A percentile compares a stretch with the other conserved stretches of the same genome.
phyloP scores from a whole-genome alignment of 2,329 filamentous ascomycete species.

The Rhexocercosporidium sp. region DNA sequence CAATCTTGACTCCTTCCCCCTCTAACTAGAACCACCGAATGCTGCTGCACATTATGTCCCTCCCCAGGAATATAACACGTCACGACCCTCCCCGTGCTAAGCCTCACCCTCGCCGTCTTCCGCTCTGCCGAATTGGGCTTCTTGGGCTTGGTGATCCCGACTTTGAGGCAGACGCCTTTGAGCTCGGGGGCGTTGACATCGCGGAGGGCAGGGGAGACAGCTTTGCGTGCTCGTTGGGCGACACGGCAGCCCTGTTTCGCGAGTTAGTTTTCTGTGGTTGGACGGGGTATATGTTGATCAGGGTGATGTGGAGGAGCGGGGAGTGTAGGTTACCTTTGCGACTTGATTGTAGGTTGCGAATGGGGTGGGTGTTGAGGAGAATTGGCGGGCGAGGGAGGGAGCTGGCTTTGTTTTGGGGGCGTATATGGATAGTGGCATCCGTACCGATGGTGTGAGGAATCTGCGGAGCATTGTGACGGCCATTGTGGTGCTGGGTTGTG shows the following conservation, averaged over 20 bases:
- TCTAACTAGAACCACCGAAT: conserved; percentile 94
- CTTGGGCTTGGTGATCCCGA: conserved; percentile 93
- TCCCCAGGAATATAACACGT: conserved; percentile 96
- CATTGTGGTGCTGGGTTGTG: conserved; percentile 28
- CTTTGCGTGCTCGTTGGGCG: conserved; percentile 80
- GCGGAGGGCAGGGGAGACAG: conserved; percentile 83
- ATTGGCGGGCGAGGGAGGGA: conserved; percentile 31
- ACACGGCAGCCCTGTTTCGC: conserved; percentile 71
- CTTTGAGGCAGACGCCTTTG: conserved; percentile 95
- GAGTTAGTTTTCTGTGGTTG: neutral
- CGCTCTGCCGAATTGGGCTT: conserved; percentile 98
- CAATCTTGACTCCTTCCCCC: conserved; percentile 96
- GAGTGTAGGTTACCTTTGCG: conserved; percentile 32
- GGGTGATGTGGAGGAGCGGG: neutral
- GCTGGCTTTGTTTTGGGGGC: conserved; percentile 1
- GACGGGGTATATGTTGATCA: neutral
- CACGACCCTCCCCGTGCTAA: conserved; percentile 85
- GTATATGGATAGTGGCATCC: conserved; percentile 26
- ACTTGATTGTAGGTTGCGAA: conserved; percentile 42
- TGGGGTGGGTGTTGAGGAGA: conserved; percentile 39
- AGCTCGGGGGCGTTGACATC: conserved; percentile 74
- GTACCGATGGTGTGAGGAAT: conserved; percentile 34
- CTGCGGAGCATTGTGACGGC: conserved; percentile 35
- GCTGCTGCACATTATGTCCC: conserved; percentile 98
- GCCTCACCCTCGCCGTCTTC: conserved; percentile 89